Evolutionary conservation across 1,284 basidiomycete species (phyloP).

Genomic region (Veloboletus limbatus): DNA sequence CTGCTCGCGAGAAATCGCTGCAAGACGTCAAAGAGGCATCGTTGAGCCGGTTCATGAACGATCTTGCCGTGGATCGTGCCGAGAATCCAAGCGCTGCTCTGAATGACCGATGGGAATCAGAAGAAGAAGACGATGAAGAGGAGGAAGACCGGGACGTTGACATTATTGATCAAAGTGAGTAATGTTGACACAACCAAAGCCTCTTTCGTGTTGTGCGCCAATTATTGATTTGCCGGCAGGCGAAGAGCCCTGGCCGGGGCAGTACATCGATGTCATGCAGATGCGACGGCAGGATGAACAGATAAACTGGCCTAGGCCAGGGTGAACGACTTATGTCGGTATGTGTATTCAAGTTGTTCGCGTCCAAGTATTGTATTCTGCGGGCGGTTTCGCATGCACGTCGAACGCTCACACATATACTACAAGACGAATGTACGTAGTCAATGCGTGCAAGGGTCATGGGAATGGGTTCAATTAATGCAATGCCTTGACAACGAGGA

Average conservation of each 20-base stretch:
- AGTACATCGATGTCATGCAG: slow-evolving; percentile 67
- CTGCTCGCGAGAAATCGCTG: slow-evolving; percentile 59
- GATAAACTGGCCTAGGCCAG: slow-evolving; percentile 66
- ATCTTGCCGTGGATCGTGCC: slow-evolving; percentile 73
- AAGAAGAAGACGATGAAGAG: slow-evolving; percentile 54
- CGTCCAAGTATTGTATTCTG: too few species aligned
- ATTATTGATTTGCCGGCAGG: slow-evolving; percentile 37
- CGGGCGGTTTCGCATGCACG: too few species aligned
- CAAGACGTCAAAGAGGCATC: slow-evolving; percentile 75
- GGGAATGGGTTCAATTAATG: too few species aligned
- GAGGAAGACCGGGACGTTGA: slow-evolving; percentile 56
- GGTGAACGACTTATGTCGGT: too few species aligned
- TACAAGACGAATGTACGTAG: too few species aligned
- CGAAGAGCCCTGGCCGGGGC: slow-evolving; percentile 64
- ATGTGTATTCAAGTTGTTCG: too few species aligned
- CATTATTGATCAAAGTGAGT: slow-evolving; percentile 68
- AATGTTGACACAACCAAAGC: slow-evolving; percentile 1
- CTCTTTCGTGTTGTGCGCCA: too few species aligned
- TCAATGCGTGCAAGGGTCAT: too few species aligned
- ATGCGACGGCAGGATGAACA: slow-evolving; percentile 49
- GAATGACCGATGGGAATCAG: slow-evolving; percentile 56
- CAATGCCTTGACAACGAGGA: slow-evolving; percentile 21
- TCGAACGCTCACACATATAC: too few species aligned
- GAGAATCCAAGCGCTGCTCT: slow-evolving; percentile 53
- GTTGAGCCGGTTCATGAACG: slow-evolving; percentile 80